A percentile compares a stretch with the other conserved stretches of the same genome.
phyloP scores from a whole-genome alignment of 495 filamentous ascomycete genomes.

The Neurospora sp. region DNA sequence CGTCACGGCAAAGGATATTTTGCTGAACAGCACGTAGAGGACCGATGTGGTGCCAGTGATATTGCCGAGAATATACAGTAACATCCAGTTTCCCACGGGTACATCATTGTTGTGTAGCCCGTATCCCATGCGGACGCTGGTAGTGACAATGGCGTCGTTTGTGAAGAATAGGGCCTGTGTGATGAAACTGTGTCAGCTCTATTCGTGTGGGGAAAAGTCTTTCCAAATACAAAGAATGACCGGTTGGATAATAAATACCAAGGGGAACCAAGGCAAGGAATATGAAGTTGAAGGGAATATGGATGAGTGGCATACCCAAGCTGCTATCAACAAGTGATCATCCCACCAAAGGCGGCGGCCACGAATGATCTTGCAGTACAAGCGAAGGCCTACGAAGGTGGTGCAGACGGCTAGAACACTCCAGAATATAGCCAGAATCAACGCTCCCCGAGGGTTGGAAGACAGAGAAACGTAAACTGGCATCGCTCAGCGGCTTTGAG shows the following conservation, averaged over 20 bases:
- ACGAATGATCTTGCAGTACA: slow-evolving; percentile 22
- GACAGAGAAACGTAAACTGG: background rate
- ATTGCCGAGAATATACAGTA: slow-evolving; percentile 11
- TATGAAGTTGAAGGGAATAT: background rate
- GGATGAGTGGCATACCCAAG: slow-evolving; percentile 13
- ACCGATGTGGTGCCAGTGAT: slow-evolving; percentile 15
- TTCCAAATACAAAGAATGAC: background rate
- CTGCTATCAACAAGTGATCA: slow-evolving; percentile 20
- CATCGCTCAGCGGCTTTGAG: background rate
- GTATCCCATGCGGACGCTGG: slow-evolving; percentile 9
- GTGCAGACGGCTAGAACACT: background rate
- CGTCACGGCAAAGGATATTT: slow-evolving; percentile 19
- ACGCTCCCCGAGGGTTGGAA: background rate
- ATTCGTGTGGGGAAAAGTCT: background rate
- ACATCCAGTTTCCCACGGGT: slow-evolving; percentile 5
- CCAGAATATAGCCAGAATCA: background rate
- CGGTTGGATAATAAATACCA: background rate
- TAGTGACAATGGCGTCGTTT: slow-evolving; percentile 2
- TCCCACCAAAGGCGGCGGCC: slow-evolving; percentile 21
- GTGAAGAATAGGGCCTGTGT: slow-evolving; percentile 8
- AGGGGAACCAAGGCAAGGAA: background rate
- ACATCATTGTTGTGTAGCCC: slow-evolving; percentile 7
- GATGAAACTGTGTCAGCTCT: background rate
- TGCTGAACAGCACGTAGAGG: slow-evolving; percentile 12
- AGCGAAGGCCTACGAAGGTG: slow-evolving; percentile 13